Evolutionary conservation across 2,329 filamentous ascomycete species (phyloP).

Genomic region (Phoma herbarum): DNA sequence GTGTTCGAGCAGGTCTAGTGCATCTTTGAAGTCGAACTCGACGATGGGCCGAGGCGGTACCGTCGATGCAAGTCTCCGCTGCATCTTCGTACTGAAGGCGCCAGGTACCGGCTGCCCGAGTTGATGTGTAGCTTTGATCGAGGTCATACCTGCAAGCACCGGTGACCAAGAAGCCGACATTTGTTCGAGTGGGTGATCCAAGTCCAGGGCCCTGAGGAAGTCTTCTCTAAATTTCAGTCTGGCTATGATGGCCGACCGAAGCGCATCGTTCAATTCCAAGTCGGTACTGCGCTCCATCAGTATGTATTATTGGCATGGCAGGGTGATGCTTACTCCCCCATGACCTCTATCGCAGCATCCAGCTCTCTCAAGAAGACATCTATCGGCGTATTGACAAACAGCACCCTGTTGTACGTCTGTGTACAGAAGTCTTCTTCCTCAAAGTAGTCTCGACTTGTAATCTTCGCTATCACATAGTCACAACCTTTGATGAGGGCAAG

Average conservation of each 20-base stretch:
- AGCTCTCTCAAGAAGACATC: constrained; percentile 48
- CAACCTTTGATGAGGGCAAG: constrained; percentile 85
- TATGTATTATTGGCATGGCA: not conserved
- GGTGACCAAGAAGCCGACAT: constrained; percentile 49
- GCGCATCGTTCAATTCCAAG: constrained; percentile 44
- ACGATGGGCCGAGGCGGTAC: constrained; percentile 93
- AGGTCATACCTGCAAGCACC: constrained; percentile 56
- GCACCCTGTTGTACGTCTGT: constrained; percentile 82
- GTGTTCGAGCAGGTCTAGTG: constrained; percentile 72
- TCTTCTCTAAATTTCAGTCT: constrained; percentile 73
- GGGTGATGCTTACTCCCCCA: constrained; percentile 42
- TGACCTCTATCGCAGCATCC: constrained; percentile 41
- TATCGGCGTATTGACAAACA: constrained; percentile 64
- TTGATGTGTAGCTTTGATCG: constrained; percentile 67
- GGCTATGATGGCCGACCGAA: constrained; percentile 65
- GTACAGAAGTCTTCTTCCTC: constrained; percentile 99
- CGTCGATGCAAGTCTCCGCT: constrained; percentile 90
- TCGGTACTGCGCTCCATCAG: constrained; percentile 33
- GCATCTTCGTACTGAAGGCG: constrained; percentile 90
- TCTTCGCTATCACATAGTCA: constrained; percentile 76
- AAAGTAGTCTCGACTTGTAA: constrained; percentile 87
- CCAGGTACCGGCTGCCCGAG: constrained; percentile 73
- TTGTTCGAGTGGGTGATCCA: constrained; percentile 41
- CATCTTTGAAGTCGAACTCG: constrained; percentile 75
- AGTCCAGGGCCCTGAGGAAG: constrained; percentile 65